Base-by-base conservation (phyloP, 208 protist species). In the Trypanosoma rangeli region DNA sequence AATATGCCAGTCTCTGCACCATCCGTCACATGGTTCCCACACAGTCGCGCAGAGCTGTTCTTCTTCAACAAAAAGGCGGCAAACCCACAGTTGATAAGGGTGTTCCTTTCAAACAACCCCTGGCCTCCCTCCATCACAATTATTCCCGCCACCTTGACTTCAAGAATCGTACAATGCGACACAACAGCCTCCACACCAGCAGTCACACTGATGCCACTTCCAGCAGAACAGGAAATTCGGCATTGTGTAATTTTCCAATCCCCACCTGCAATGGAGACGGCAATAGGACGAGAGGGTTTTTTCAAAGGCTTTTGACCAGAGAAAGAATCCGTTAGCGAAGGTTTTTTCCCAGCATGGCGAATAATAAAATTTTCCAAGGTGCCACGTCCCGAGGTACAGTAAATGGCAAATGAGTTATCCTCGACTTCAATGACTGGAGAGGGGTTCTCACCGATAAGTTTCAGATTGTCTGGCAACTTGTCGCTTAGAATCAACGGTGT, bases 1-100 rank as follows among this genome's bases (percentile, higher is more conserved):
- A 94, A 93, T 57, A 97, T 88, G 66, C 89, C 92, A 15, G 85
- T 94, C 58, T 94, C 84, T 12, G 65, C 59, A 28, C 87, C 79
- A 57, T 94, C 84, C 0, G 68, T 79, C 58, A 97, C 87, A 73
- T 80, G 65, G 78, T 95, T 95, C 24, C 78, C 69, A 1, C 67
- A 64, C 54, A 97, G 69, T 22, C 71, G 68, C 18, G 89, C 80
- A 26, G 78, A 68, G 58, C 74, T 64, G 29, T 85, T 79, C 48
- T 79, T 78, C 67, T 88, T 90, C 35, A 97, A 68, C 63, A 97
- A 57, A 53, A 97, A 90, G 3, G 80, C 92, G 0, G 89, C 85
- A 69, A 93, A 95, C 28, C 82, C 87, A 76, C 88, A 94, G 52
- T 84, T 80, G 13, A 73, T 78, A 70, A 97, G 87, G 22, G 68